Evolutionary conservation across 2,329 filamentous ascomycete species (phyloP), one percentile per base, ranked within the genome.

Genomic region (Trichophyton equinum): DNA sequence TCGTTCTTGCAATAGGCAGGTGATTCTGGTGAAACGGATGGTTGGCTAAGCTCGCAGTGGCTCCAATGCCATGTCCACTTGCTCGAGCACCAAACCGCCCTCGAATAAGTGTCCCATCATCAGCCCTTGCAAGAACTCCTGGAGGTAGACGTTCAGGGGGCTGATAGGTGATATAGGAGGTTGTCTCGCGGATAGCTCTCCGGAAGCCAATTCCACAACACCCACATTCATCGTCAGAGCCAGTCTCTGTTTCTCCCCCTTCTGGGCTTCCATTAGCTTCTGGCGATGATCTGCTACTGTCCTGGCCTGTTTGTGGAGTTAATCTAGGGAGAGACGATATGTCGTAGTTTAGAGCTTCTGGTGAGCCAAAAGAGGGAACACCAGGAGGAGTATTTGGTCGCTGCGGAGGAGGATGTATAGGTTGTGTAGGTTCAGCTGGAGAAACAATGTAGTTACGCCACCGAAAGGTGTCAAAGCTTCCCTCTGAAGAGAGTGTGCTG

Each of bases 341-440:
- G 44, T 42, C 59, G 60, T 65, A 71, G n/a, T 62, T 62, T 11
- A 75, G 64, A 9, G 75, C 75, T 66, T 77, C 74, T 36, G 65
- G 66, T 1, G 70, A 73, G 25, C 75, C 74, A 62, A 77, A 77
- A 1, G 74, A 73, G 4, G 76, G 76, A 44, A 78, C 65, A 0
- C 76, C 76, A 1, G 75, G 74, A 20, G 76, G 76, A 2, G 76
- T 78, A 2, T 72, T 71, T 18, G 67, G 63, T 62, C 76, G 68
- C 33, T 66, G 61, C 11, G 75, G 75, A 33, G 76, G 74, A 60
- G 73, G 70, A 61, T 69, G 72, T 57, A 62, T 64, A 33, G 75
- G 75, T 25, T 71, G 65, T 38, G 66, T 61, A 30, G 70, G 70
- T 38, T 66, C 67, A 22, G 68, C 68, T n/a, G 71, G 71, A 15